phyloP scores from a whole-genome alignment of 2,329 filamentous ascomycete species.

The Fusarium haematococcum region DNA sequence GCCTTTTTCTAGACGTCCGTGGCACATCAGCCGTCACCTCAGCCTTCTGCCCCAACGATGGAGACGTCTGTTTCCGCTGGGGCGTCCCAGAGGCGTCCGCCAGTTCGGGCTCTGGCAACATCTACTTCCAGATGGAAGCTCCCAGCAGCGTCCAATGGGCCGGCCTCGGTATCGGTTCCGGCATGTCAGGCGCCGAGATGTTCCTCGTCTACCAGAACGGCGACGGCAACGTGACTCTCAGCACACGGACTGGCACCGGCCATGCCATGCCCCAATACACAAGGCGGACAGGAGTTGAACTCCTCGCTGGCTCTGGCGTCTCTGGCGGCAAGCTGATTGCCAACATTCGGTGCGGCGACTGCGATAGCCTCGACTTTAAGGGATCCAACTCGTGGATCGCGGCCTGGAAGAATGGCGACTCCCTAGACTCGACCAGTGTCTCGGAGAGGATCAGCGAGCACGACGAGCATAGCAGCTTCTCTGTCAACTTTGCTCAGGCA shows the following conservation, averaged over 20 bases:
- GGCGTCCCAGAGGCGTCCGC: conserved; percentile 65
- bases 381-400: conserved; percentile 63
- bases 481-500: conserved; percentile 62
- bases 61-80: conserved; percentile 66
- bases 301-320: conserved; percentile 71
- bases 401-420: conserved; percentile 62
- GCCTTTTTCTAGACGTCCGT: conserved; percentile 30
- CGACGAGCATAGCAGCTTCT: conserved; percentile 57
- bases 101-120: conserved; percentile 62
- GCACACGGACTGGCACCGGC: conserved; percentile 62
- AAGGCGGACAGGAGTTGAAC: conserved; percentile 57
- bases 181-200: conserved; percentile 69
- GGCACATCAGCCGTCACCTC: conserved; percentile 43
- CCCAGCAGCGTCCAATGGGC: conserved; percentile 67
- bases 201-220: conserved; percentile 73
- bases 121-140: conserved; percentile 72
- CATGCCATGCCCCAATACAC: conserved; percentile 63
- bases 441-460: conserved; percentile 59
- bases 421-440: conserved; percentile 57
- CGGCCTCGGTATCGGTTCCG: conserved; percentile 65
- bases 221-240: conserved; percentile 70
- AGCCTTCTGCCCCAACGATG: conserved; percentile 55
- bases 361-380: conserved; percentile 59
- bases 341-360: conserved; percentile 68
- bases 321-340: conserved; percentile 65